Base-by-base conservation (phyloP, 2,329 filamentous ascomycete genomes). In the Calonectria multiphialidica region DNA sequence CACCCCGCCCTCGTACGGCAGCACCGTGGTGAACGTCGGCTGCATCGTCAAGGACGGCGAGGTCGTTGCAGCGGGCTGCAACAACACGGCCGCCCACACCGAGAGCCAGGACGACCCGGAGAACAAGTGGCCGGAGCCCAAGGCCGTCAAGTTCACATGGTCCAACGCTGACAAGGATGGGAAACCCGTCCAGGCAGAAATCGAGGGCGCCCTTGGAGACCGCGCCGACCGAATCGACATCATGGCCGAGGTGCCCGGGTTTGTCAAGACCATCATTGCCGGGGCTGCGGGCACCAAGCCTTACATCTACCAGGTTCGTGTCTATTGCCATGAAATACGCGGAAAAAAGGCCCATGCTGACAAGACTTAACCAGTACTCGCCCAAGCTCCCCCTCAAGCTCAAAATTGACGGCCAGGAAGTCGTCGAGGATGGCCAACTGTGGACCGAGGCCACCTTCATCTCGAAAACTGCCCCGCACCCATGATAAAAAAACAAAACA, bases 401-500 rank as follows among this genome's bases (percentile, higher is more conserved):
- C 77, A 97, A 96, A 84, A 88, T 96, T 73, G 95, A 94, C 57
- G 95, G 95, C 71, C 88, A 94, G 78, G 93, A 96, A 79, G 90
- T 92, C 73, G 87, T 89, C n/a, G 96, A 98, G 83, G 88, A 95
- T 80, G 97, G 97, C 50, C 87, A 86, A 47, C 85, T 98, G 65
- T 98, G 97, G 85, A 91, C 90, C 70, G 97, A 99, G 86, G 95
- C 97, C 2, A 98, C 96, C 15, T 99, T 98, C 87, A 98, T 99
- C 84, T 95, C 93, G 18, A 40, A 59, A 28, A 28, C 33, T 8
- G 23, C 33, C 25, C 9, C 53, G 5, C n/a, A 23, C n/a, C 12
- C 21, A 40, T 23, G 33, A 40, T 40, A 16, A 18, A 23, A 59
- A 25, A 47, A 47, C n/a, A 47, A 5, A n/a, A n/a, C n/a, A n/a